Conservation (phyloP, 495 filamentous ascomycete species). For the Xylaria nigripes region DNA sequence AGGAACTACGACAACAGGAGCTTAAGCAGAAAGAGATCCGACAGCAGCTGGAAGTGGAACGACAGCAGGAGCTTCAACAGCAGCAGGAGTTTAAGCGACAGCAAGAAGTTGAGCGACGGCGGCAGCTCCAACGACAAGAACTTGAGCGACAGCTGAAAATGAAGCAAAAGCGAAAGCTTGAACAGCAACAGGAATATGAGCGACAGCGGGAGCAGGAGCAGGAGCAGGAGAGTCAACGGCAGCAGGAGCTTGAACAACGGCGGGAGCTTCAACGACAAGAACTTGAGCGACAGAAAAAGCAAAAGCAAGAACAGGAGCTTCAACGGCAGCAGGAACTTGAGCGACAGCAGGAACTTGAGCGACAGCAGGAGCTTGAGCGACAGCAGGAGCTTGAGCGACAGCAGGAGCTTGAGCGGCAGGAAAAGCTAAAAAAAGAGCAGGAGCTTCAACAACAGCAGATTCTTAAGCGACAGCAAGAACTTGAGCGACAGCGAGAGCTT, state of each 20-base stretch:
- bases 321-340: neutral
- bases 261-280: no score
- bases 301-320: no score
- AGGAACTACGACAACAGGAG: neutral
- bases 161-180: neutral
- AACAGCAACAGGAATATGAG: neutral
- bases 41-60: no score
- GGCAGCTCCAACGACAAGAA: no score
- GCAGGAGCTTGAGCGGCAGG: neutral
- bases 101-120: neutral
- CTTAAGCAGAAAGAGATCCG: neutral
- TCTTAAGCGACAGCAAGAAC: neutral
- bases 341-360: neutral
- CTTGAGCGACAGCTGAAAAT: neutral
- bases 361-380: no score
- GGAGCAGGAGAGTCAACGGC: neutral
- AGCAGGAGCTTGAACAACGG: neutral
- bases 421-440: neutral
- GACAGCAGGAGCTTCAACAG: no score
- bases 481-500: neutral
- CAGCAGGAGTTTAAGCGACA: no score
- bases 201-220: no score
- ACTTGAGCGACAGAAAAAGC: no score
- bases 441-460: neutral
- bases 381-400: neutral